Evolutionary conservation across 352 stramenopile species (phyloP).

Genomic region (Phytophthora syringae): DNA sequence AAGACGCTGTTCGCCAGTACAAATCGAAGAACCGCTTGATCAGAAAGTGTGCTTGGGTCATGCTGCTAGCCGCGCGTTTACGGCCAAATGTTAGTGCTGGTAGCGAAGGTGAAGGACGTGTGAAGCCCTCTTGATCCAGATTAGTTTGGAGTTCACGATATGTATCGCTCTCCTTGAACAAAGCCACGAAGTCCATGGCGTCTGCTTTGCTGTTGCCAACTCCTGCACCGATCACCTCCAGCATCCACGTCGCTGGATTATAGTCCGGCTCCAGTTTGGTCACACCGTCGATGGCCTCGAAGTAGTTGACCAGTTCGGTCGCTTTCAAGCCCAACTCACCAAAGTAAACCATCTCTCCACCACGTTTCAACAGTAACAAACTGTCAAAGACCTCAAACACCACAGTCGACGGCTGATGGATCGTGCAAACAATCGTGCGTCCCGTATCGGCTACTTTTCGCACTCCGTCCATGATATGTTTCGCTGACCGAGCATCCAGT

Average conservation of each 20-base stretch:
- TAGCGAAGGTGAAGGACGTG: neutral
- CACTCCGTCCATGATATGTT: constrained; percentile 27
- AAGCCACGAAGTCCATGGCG: constrained; percentile 3
- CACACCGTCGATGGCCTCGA: constrained; percentile 14
- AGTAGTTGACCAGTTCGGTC: constrained; percentile 11
- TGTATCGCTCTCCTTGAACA: constrained; percentile 18
- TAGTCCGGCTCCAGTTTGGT: constrained; percentile 2
- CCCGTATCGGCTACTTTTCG: constrained; percentile 20
- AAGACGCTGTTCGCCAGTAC: constrained; percentile 19
- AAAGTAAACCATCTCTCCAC: constrained; percentile 20
- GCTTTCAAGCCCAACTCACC: constrained; percentile 11
- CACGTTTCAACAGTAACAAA: constrained; percentile 16
- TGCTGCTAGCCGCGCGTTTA: constrained; percentile 15
- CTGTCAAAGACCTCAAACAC: constrained; percentile 18
- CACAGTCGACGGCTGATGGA: constrained; percentile 14
- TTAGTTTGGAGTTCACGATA: neutral
- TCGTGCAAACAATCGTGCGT: no score
- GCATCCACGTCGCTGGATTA: constrained; percentile 19
- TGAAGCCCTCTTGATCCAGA: constrained; percentile 10
- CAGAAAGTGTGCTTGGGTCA: constrained; percentile 13
- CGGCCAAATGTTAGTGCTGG: constrained; percentile 7
- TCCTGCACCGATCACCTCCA: no score
- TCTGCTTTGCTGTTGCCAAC: constrained; percentile 2
- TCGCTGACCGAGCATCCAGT: constrained; percentile 18
- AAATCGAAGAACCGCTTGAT: constrained; percentile 18